Evolutionary conservation across 768 basidiomycete genomes (phyloP), one percentile per base, ranked within the genome.

Genomic region (Rhizopogon roseolus): DNA sequence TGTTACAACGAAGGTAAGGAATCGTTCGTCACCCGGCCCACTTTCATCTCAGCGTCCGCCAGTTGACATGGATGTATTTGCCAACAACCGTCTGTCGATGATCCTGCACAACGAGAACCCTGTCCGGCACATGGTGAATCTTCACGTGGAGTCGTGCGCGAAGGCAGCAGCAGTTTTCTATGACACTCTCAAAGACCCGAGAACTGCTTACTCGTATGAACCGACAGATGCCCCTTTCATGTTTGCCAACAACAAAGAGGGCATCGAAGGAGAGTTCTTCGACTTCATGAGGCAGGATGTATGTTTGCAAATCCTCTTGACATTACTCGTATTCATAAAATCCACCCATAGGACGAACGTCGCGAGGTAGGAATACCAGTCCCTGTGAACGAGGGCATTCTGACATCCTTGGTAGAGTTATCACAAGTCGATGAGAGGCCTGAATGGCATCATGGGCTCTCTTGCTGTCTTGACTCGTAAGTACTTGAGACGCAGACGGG

Each of bases 11-110:
- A 71, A 68, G 70, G 69, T 70, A 16, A 27, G 25, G 11, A 13
- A 5, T 11, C 5, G 22, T 54, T 5, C 37, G 17, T 44, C 27
- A 7, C 11, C 34, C 28, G 1, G 49, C 28, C 5, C 9, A 5
- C 36, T 25, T 16, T 36, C 14, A 22, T 36, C 34, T 48, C 46
- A 48, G 19, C 36, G 3, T 36, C 14, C 19, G 41, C 41, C 48
- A 74, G 71, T 73, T 27, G 54, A 62, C 14, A 54, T 50, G 5
- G 60, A 70, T 32, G 63, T 64, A 0, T 74, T 70, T 50, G 58
- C 68, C 17, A 73, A 73, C 57, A 73, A 66, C 43, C 68, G 69
- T 0, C 58, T 73, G 6, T 71, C 69, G n/a, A 41, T 66, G 7
- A 59, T 60, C 39, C 57, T 73, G 5, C 62, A 60, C 28, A 58